phyloP scores from a whole-genome alignment of 164 flowering plant genomes.

The Stephania yunnanensis region DNA sequence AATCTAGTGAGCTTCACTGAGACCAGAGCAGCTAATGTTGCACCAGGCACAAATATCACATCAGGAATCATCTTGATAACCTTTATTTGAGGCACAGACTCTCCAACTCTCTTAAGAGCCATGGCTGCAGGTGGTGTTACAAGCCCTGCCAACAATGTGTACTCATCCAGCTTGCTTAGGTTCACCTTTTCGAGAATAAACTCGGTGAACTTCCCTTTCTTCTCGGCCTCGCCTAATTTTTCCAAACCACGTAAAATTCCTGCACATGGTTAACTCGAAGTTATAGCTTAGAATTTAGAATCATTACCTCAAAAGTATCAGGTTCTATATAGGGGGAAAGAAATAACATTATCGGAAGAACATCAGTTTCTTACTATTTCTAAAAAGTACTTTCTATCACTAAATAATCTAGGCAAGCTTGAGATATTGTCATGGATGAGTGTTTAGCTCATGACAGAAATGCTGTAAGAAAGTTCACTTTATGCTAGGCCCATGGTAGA shows the following conservation, averaged over 20 bases:
- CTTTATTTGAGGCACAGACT: conserved; percentile 42
- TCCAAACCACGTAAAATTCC: conserved; percentile 37
- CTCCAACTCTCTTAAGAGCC: conserved; percentile 63
- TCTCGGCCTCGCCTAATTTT: conserved; percentile 13
- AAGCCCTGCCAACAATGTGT: conserved; percentile 40
- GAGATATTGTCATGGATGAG: no score
- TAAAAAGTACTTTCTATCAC: no score
- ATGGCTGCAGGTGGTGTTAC: conserved; percentile 70
- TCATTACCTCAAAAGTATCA: not conserved
- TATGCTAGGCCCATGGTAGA: no score
- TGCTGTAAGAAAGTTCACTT: no score
- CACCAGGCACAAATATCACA: conserved; percentile 59
- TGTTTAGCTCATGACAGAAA: no score
- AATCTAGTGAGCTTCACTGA: conserved; percentile 34
- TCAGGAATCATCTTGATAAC: conserved; percentile 55
- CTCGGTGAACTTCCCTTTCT: conserved; percentile 26
- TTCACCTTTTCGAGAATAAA: conserved; percentile 37
- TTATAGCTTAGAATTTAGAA: not conserved
- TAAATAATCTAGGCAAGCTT: no score
- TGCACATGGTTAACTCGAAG: conserved; percentile 7
- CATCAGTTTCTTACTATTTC: no score
- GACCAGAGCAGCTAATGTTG: conserved; percentile 44
- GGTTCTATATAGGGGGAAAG: not conserved
- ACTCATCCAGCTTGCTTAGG: conserved; percentile 34
- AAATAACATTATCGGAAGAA: not conserved